Evolutionary conservation across 371 early-diverging fungal genomes (phyloP), one percentile per base, ranked within the genome.

Genomic region (Vairimorpha apis): DNA sequence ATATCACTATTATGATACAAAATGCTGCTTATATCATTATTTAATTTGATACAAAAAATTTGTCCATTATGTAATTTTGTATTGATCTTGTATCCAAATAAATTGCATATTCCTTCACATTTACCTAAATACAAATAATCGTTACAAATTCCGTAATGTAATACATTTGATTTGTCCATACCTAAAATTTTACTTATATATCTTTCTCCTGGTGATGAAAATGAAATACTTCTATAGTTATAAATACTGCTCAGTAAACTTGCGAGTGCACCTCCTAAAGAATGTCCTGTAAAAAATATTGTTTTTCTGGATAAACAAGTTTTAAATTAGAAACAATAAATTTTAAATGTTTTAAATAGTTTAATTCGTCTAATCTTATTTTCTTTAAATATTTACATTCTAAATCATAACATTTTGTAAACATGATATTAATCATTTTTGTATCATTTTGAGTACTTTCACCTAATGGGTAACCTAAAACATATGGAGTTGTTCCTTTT

Each of bases 201-300:
- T 41, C 35, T 45, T 30, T 77, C 77, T 16, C 83, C 83, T 0
- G 83, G 83, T 13, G 81, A 72, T 0, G 76, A 71, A 66, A 83
- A 80, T 0, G 74, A 67, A 14, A 73, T 44, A 18, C 63, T 68
- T n/a, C 64, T 33, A 16, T 80, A 43, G 29, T 64, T 38, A 30
- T 70, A 30, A 23, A 70, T 67, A 12, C 67, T 65, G 4, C 70
- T 75, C 5, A 79, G 62, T 16, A 84, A 68, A n/a, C 64, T 67
- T 4, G 85, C 80, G 21, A 85, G 56, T 13, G 82, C 81, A 4
- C 83, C 85, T n/a, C 85, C 85, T 0, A 85, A 47, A 1, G 83
- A 83, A 67, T 85, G 85, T 0, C 85, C 85, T 21, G 83, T 83
- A 18, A 84, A 60, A 27, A 78, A 32, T 43, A 83, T 74, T 38